A percentile compares a stretch with the other conserved stretches of the same genome.
phyloP scores from a whole-genome alignment of 2,329 filamentous ascomycete species.

The Colletotrichum brevisporum region DNA sequence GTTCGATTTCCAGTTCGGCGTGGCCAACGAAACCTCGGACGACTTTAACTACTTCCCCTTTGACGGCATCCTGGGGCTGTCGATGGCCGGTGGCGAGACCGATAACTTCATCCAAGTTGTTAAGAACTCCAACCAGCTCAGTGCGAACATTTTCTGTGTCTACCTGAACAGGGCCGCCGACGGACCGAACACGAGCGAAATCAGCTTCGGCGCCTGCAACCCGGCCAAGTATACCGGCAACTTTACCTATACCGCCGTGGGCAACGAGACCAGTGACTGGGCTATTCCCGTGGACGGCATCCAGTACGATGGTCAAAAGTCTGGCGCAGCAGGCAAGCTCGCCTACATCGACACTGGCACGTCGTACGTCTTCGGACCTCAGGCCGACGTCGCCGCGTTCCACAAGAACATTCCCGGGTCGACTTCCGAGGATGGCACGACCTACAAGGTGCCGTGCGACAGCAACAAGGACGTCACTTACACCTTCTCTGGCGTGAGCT shows the following conservation, averaged over 20 bases:
- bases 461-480: conserved; percentile 73
- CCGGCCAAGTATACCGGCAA: conserved; percentile 75
- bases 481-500: conserved; percentile 77
- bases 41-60: conserved; percentile 86
- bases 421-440: conserved; percentile 68
- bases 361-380: conserved; percentile 81
- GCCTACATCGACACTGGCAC: conserved; percentile 90
- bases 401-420: conserved; percentile 76
- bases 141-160: conserved; percentile 78
- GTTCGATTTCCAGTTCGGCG: conserved; percentile 77
- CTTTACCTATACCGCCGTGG: conserved; percentile 74
- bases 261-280: conserved; percentile 74
- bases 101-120: conserved; percentile 79
- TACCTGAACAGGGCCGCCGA: conserved; percentile 78
- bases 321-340: conserved; percentile 67
- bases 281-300: conserved; percentile 78
- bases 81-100: conserved; percentile 70
- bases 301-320: conserved; percentile 70
- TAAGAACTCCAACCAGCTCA: conserved; percentile 67
- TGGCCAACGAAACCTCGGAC: conserved; percentile 78
- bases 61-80: conserved; percentile 88
- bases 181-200: conserved; percentile 78
- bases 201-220: conserved; percentile 83
- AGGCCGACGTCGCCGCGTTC: conserved; percentile 74
- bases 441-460: conserved; percentile 81